Conservation (phyloP, 2,329 filamentous ascomycete genomes). For the Penicillium sp. region DNA sequence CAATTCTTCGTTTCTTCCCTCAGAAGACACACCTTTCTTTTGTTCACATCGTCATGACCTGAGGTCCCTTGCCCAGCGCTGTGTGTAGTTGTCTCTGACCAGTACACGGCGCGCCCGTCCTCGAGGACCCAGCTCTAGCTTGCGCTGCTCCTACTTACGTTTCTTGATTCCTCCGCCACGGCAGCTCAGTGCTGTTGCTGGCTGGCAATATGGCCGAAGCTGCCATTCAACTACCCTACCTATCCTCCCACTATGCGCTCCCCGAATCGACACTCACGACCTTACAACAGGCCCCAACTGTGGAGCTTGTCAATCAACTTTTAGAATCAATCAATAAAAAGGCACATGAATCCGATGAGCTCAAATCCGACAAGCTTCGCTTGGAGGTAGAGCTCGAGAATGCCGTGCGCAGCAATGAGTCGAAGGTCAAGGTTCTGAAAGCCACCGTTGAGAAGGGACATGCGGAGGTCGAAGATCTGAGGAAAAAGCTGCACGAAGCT, state of each 20-base stretch:
- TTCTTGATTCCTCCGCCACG: conserved; percentile 1
- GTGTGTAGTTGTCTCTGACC: conserved; percentile 24
- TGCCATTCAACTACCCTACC: conserved; percentile 57
- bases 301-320: conserved; percentile 72
- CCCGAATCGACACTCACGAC: conserved; percentile 56
- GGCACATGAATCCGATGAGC: conserved; percentile 75
- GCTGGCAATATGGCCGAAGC: conserved; percentile 52
- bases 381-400: conserved; percentile 92
- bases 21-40: conserved; percentile 3
- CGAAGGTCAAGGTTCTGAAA: conserved; percentile 78
- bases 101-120: conserved; percentile 17
- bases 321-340: conserved; percentile 73
- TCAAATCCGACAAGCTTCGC: conserved; percentile 84
- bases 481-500: conserved; percentile 77
- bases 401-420: conserved; percentile 77
- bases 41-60: conserved; percentile 20
- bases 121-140: conserved; percentile 10
- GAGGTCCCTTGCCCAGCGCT: conserved; percentile 14
- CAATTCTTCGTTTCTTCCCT: background rate
- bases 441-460: conserved; percentile 76
- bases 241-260: conserved; percentile 58
- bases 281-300: conserved; percentile 61
- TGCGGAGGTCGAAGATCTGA: conserved; percentile 77
- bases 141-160: conserved; percentile 7
- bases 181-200: conserved; percentile 18